Evolutionary conservation across 2,329 filamentous ascomycete species (phyloP), one percentile per base, ranked within the genome.

Genomic region (Metarhizium brunneum): DNA sequence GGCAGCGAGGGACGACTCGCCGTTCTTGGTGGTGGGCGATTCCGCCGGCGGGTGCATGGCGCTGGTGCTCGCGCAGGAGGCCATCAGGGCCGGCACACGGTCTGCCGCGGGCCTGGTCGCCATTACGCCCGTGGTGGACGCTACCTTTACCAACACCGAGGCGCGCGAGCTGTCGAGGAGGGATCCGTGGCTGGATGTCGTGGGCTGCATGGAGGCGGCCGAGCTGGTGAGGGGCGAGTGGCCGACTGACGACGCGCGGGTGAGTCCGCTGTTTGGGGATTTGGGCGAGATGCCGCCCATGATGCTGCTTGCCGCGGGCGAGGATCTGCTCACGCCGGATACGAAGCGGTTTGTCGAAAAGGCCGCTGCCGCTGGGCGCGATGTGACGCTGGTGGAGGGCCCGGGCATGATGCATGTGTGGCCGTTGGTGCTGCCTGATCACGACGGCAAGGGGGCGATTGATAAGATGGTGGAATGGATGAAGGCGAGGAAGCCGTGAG

Each of bases 321-420:
- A 62, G 16, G 68, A 69, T 52, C 53, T 68, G 16, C 42, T 70
- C 57, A 59, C 59, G 11, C 66, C 65, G 1, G 67, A 70, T 47
- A 59, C 62, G 14, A 62, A 55, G 49, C 62, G 61, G 47, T 65
- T 69, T 61, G 68, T 62, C 6, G 58, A 62, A 6, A 64, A 63
- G 55, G 66, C 58, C 11, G 59, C 53, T 56, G 61, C 62, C 7
- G 55, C 61, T 11, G 65, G 65, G 4, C 56, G 62, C 13, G 59
- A 66, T 42, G 63, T 64, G 25, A 66, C 66, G 38, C 51, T 67
- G 10, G 59, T 68, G 4, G 47, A 63, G 14, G 67, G 68, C 14
- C 61, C 64, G 57, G 66, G 64, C 6, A 64, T 70, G 68, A 59
- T 69, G 50, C 68, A 70, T 38, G 65, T 66, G 8, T 70, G 68